Conservation (phyloP, 306 rosid species). For the Corylus americana region DNA sequence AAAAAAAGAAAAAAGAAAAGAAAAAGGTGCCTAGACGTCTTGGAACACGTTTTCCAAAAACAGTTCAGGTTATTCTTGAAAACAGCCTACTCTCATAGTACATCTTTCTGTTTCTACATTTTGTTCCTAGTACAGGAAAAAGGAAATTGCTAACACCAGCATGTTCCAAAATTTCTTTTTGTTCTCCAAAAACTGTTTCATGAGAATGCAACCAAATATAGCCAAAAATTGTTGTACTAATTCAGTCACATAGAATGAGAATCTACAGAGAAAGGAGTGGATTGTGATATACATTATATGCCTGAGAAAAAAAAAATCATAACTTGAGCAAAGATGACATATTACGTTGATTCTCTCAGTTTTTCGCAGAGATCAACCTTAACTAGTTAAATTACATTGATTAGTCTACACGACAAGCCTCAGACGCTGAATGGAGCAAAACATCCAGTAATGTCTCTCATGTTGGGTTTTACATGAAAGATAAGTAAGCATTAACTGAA, state of each 20-base stretch:
- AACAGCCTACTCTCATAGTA: neutral
- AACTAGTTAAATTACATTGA: neutral
- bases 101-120: neutral
- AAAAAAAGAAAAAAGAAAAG: neutral
- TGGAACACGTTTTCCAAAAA: neutral
- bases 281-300: neutral
- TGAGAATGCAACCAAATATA: neutral
- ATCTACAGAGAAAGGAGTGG: neutral
- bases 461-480: neutral
- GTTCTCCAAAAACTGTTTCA: neutral
- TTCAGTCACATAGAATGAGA: neutral
- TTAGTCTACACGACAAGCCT: neutral
- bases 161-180: neutral
- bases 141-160: neutral
- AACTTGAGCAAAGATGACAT: neutral
- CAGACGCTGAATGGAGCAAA: neutral
- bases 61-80: neutral
- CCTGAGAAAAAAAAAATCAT: neutral
- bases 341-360: neutral
- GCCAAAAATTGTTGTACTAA: neutral
- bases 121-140: neutral
- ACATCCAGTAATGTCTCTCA: neutral
- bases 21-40: neutral
- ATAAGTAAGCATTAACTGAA: neutral
- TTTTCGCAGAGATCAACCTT: neutral